A percentile compares a stretch with the other conserved stretches of the same genome.
Conservation (phyloP, 805 yeast species). For the Zygotorulaspora danielsina region DNA sequence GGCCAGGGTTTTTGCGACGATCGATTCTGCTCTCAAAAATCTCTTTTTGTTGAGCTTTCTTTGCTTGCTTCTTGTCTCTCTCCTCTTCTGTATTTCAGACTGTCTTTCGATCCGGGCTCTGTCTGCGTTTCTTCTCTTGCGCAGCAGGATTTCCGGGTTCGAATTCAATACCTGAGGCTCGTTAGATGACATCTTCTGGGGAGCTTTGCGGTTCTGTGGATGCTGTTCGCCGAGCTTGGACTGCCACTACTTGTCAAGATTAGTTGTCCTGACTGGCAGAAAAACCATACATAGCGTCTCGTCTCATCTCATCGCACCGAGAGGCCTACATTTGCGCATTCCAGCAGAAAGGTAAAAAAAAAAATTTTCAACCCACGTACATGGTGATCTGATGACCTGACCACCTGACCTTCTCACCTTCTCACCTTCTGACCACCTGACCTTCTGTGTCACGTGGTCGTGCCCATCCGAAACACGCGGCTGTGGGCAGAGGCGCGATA, state of each 20-base stretch:
- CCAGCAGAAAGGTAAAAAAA: background rate
- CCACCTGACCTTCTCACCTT: too few relatives aligned
- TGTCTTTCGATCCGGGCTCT: constrained; percentile 69
- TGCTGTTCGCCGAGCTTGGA: too few relatives aligned
- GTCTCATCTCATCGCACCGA: constrained; percentile 18
- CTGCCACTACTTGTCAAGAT: too few relatives aligned
- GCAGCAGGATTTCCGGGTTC: constrained; percentile 71
- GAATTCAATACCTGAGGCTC: constrained; percentile 6
- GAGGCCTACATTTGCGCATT: constrained; percentile 1
- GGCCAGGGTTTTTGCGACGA: constrained; percentile 62
- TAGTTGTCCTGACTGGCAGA: too few relatives aligned
- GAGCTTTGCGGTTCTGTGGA: too few relatives aligned
- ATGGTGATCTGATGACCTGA: too few relatives aligned
- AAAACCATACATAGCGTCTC: too few relatives aligned
- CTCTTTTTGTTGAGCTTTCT: constrained; percentile 44
- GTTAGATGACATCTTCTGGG: constrained; percentile 3
- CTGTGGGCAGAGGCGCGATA: too few relatives aligned
- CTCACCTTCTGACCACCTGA: too few relatives aligned
- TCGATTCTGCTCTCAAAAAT: constrained; percentile 70
- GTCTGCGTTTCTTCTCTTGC: constrained; percentile 76
- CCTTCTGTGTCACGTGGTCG: too few relatives aligned
- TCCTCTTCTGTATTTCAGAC: constrained; percentile 53
- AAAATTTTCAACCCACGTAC: too few relatives aligned
- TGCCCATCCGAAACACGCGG: too few relatives aligned
- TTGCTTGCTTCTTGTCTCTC: constrained; percentile 43